Evolutionary conservation across 768 basidiomycete species (phyloP).

Genomic region (Lentinula sp.): DNA sequence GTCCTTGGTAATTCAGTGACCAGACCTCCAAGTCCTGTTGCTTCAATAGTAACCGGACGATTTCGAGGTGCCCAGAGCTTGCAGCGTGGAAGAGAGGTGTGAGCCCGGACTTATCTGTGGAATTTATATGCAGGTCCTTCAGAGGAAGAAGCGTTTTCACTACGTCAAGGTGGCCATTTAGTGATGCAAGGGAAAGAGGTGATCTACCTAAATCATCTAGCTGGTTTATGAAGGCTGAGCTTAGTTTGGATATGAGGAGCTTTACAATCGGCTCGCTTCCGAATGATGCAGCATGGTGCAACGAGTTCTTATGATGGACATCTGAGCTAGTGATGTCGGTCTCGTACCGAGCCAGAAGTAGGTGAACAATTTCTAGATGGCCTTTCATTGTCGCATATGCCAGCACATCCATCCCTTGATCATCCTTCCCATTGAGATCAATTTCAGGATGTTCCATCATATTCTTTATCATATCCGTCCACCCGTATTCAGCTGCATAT

Average conservation of each 20-base stretch:
- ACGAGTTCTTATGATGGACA: background rate
- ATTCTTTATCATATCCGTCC: background rate
- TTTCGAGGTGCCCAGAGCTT: background rate
- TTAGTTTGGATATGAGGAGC: background rate
- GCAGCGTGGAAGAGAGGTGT: background rate
- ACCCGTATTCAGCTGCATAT: background rate
- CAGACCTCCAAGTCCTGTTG: slow-evolving; percentile 7
- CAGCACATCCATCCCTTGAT: background rate
- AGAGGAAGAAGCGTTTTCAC: background rate
- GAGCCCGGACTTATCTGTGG: background rate
- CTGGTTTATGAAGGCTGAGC: background rate
- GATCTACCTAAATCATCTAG: background rate
- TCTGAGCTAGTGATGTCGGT: background rate
- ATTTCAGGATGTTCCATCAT: background rate
- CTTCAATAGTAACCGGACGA: background rate
- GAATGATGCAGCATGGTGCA: background rate
- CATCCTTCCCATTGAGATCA: background rate
- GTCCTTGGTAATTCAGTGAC: background rate
- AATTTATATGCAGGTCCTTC: background rate
- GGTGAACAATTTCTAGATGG: background rate
- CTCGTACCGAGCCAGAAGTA: background rate
- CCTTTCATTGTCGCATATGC: background rate
- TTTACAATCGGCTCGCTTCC: background rate
- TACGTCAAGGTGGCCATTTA: background rate
- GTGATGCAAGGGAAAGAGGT: background rate